Percentiles rank a stretch among this genome's conserved stretches.
Conservation (phyloP, 805 yeast genomes). For the Saturnispora diversa region DNA sequence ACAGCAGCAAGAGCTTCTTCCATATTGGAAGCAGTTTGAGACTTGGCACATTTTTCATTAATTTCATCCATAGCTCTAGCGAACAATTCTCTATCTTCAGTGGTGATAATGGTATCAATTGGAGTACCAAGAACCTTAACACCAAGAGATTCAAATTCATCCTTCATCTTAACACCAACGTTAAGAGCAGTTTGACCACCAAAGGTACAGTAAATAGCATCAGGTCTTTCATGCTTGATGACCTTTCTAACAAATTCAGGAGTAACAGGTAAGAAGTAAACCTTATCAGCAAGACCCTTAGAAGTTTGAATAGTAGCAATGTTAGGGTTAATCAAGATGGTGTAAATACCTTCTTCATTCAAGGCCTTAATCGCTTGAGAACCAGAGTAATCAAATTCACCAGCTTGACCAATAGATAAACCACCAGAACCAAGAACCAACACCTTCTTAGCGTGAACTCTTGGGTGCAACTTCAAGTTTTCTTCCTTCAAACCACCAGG, state of each 20-base stretch:
- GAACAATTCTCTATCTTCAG: conserved; percentile 95
- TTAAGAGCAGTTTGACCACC: conserved; percentile 98
- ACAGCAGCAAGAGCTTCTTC: conserved; percentile 95
- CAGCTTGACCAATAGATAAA: conserved; percentile 94
- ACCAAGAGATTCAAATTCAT: conserved; percentile 86
- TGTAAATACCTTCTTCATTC: conserved; percentile 77
- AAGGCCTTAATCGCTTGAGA: conserved; percentile 96
- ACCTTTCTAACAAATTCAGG: conserved; percentile 93
- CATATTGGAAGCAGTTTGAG: conserved; percentile 88
- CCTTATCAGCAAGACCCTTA: conserved; percentile 89
- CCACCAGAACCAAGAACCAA: conserved; percentile 97
- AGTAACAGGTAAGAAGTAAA: conserved; percentile 92
- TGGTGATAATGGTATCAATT: conserved; percentile 87
- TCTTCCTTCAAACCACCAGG: conserved; percentile 83
- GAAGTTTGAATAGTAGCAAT: conserved; percentile 97
- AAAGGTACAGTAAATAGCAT: conserved; percentile 89
- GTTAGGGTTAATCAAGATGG: conserved; percentile 88
- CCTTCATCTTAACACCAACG: conserved; percentile 91
- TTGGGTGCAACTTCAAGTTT: conserved; percentile 68
- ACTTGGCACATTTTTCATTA: conserved; percentile 92
- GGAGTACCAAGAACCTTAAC: conserved; percentile 98
- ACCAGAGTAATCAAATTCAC: conserved; percentile 95
- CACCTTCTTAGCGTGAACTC: conserved; percentile 80
- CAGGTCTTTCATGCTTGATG: conserved; percentile 93
- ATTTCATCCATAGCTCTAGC: conserved; percentile 94